Evolutionary conservation across 108 stramenopile species (phyloP), one percentile per base, ranked within the genome.

Genomic region (Nitzschia inconspicua): DNA sequence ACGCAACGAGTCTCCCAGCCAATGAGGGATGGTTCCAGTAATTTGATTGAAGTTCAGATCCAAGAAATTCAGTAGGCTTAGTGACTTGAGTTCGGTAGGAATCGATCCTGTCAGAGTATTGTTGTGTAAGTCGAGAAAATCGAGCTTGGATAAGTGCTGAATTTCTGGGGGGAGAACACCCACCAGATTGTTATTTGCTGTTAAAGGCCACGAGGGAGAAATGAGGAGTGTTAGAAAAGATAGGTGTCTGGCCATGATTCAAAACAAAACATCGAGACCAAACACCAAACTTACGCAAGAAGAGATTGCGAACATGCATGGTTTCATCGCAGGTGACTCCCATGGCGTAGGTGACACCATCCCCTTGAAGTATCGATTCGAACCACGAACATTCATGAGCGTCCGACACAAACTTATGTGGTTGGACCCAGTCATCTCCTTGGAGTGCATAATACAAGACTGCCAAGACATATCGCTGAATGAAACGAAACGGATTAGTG

Each of bases 101-200:
- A 84, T 39, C 8, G 39, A 14, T 5, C 83, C 83, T 60, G 52
- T n/a, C 41, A 84, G 60, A 24, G 77, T 72, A 58, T 79, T 80
- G 22, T 29, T 49, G 14, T 62, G 63, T 72, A 40, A 13, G 13
- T 40, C 31, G 19, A 49, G 44, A 3, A 2, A 16, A 47, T 0
- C 14, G 14, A 18, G 8, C 8, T 19, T 5, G 20, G 22, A 49
- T 34, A 19, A 55, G 11, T 31, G 11, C 16, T 35, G 18, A 11
- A 70, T 54, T 23, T 70, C 68, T 41, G 46, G 43, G 25, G 46
- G 20, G 43, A 57, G 35, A 6, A 13, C 9, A 10, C 56, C 44
- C 10, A 41, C 53, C 18, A 71, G 40, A 18, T 49, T 42, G 34
- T 71, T 63, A 27, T 29, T 40, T 4, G 48, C 50, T 63, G 47